These are phyloP conservation scores for Phalaenopsis equestris DNA, from an alignment of 106 monocot genomes.

Conservation along the genomic window DNA sequence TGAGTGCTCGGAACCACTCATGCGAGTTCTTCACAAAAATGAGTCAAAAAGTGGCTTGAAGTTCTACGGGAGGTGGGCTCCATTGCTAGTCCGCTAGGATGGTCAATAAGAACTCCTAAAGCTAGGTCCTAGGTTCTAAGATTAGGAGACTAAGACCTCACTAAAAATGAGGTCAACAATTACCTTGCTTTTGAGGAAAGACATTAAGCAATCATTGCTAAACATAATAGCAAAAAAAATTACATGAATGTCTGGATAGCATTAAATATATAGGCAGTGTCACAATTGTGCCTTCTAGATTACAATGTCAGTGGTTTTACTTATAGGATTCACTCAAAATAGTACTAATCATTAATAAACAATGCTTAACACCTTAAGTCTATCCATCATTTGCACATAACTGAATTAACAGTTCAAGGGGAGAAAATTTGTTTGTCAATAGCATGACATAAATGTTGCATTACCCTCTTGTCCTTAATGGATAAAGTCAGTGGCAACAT, in stretches of 20 bases:
- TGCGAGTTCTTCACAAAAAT: no score
- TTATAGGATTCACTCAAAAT: neutral
- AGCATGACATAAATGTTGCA: neutral
- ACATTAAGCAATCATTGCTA: neutral
- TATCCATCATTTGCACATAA: neutral
- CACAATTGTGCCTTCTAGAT: neutral
- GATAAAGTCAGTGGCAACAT: neutral
- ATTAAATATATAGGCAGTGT: neutral
- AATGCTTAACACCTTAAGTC: neutral
- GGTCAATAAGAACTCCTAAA: no score
- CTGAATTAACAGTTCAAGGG: neutral
- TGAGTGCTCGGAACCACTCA: no score
- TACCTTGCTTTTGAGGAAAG: neutral
- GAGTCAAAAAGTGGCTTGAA: no score
- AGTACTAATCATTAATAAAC: neutral
- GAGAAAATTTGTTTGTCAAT: neutral
- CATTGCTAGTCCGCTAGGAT: no score
- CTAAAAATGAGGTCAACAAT: no score
- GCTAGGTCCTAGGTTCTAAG: no score
- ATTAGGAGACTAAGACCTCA: no score
- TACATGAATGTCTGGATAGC: neutral
- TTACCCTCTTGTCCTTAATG: neutral
- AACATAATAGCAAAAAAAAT: neutral
- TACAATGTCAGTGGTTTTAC: neutral
- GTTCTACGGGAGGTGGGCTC: no score